phyloP scores from a whole-genome alignment of 148 eudicot genomes.

The Dysphania ambrosioides region DNA sequence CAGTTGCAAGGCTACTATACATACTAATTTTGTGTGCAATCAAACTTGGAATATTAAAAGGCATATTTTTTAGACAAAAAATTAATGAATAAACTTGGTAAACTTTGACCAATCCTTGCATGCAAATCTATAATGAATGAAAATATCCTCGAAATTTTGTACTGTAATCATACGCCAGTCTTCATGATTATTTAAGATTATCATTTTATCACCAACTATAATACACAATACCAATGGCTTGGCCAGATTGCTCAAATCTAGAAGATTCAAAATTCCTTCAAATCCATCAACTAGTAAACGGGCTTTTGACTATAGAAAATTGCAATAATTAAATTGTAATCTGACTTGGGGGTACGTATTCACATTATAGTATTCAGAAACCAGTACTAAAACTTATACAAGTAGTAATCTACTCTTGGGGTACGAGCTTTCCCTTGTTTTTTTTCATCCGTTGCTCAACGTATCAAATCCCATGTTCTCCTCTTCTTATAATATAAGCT shows the following conservation, averaged over 20 bases:
- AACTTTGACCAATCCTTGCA: neutral
- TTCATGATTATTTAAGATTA: neutral
- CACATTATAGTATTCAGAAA: no score
- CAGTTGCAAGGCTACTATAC: no score
- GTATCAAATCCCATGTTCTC: constrained; percentile 8
- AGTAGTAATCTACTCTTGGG: neutral
- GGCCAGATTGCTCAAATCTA: neutral
- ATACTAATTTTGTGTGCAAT: no score
- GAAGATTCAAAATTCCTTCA: neutral
- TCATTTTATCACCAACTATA: neutral
- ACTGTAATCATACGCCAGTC: neutral
- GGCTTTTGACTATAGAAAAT: no score
- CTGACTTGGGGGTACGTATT: neutral
- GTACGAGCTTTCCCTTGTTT: neutral
- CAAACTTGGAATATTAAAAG: no score
- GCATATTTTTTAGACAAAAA: no score
- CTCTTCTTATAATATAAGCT: neutral
- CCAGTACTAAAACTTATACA: neutral
- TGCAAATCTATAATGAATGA: neutral
- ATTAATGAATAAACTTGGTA: neutral
- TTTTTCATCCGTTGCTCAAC: neutral
- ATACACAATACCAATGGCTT: neutral
- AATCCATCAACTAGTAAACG: neutral
- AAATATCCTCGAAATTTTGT: neutral
- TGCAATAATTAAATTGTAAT: neutral